Conservation (phyloP, 257 asterid species). For the Galeopsis tetrahit region DNA sequence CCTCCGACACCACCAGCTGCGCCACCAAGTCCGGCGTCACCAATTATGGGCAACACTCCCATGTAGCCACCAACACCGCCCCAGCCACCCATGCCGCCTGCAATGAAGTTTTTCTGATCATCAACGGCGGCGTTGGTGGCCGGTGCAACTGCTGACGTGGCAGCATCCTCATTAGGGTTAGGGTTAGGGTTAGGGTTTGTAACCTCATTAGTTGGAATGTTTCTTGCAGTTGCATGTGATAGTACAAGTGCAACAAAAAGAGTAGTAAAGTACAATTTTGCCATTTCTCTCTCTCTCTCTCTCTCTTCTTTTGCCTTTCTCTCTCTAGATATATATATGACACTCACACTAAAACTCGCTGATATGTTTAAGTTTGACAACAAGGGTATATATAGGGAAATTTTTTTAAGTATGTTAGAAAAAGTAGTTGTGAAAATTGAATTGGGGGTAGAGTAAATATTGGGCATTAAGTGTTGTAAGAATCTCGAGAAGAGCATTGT, state of each 20-base stretch:
- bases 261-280: conserved; percentile 35
- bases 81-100: conserved; percentile 67
- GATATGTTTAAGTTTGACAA: conserved; percentile 1
- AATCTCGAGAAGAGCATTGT: conserved; percentile 51
- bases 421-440: conserved; percentile 45
- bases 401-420: not conserved
- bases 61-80: conserved; percentile 55
- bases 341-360: not conserved
- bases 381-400: conserved; percentile 38
- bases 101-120: conserved; percentile 68
- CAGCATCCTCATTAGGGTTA: conserved; percentile 28
- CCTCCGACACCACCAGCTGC: conserved; percentile 55
- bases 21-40: conserved; percentile 47
- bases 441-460: conserved; percentile 36
- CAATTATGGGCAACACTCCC: conserved; percentile 55
- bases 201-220: conserved; percentile 36
- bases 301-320: not conserved
- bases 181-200: conserved; percentile 29
- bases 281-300: conserved; percentile 39
- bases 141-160: conserved; percentile 38
- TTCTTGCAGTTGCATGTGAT: conserved; percentile 52
- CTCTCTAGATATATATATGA: not conserved
- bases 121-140: conserved; percentile 31
- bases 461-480: conserved; percentile 30
- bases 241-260: conserved; percentile 39